These are phyloP conservation scores for Venustampulla echinocandica DNA, from an alignment of 495 filamentous ascomycete genomes.

Conservation along the genomic window DNA sequence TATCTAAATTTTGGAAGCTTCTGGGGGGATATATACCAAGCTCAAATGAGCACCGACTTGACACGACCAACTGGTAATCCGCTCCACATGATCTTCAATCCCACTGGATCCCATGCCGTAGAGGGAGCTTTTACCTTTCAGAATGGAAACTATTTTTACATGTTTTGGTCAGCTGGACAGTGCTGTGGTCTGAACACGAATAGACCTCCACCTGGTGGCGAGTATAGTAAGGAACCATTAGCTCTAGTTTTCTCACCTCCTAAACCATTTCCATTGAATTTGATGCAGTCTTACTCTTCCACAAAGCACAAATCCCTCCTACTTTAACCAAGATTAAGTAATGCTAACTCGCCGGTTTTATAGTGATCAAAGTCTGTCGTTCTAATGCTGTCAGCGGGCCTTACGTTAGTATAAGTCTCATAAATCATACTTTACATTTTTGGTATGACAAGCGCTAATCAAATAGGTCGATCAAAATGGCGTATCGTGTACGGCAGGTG, in stretches of 20 bases:
- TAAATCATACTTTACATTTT: too few relatives aligned
- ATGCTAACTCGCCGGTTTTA: too few relatives aligned
- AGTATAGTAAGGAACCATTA: too few relatives aligned
- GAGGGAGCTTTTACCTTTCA: conserved; percentile 54
- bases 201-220: too few relatives aligned
- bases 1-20: conserved; percentile 61
- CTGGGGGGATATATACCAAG: conserved; percentile 61
- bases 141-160: conserved; percentile 50
- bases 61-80: conserved; percentile 30
- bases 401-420: too few relatives aligned
- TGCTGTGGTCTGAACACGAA: conserved; percentile 53
- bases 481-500: conserved; percentile 43
- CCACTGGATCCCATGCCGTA: conserved; percentile 41
- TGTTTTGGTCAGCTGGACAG: conserved; percentile 55
- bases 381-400: conserved; percentile 40
- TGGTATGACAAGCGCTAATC: too few relatives aligned
- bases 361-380: conserved; percentile 56
- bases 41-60: conserved; percentile 37
- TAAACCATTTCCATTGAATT: too few relatives aligned
- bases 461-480: conserved; percentile 58
- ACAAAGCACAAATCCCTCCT: too few relatives aligned
- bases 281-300: too few relatives aligned
- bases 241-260: too few relatives aligned
- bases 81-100: conserved; percentile 48
- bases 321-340: neutral